These are phyloP conservation scores for Fusarium praegraminearum DNA, from an alignment of 2,329 filamentous ascomycete genomes.

Conservation along the genomic window DNA sequence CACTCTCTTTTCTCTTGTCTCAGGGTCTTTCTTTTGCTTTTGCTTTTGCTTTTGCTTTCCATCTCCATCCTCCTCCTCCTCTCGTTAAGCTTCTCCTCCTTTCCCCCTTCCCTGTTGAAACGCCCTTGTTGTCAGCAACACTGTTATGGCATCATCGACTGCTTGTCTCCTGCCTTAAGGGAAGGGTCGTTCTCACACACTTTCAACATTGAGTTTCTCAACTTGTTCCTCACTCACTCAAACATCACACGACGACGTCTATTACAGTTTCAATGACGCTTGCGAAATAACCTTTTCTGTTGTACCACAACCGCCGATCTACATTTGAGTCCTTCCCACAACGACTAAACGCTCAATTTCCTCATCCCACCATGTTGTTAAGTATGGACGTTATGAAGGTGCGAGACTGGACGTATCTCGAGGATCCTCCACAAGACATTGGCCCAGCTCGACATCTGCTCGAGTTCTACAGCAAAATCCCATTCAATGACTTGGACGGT, in stretches of 20 bases:
- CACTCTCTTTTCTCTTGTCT: conserved; percentile 33
- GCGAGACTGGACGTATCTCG: conserved; percentile 55
- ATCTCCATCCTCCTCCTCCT: conserved; percentile 4
- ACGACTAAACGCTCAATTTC: conserved; percentile 1
- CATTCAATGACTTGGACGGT: conserved; percentile 51
- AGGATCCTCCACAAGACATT: conserved; percentile 54
- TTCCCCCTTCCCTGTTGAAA: conserved; percentile 21
- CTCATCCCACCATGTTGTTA: conserved; percentile 40
- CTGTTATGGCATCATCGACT: conserved; percentile 26
- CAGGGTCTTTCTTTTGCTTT: conserved; percentile 6
- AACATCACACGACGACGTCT: conserved; percentile 12
- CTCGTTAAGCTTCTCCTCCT: conserved; percentile 2
- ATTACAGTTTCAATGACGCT: conserved; percentile 37
- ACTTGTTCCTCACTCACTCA: conserved; percentile 5
- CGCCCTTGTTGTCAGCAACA: conserved; percentile 1
- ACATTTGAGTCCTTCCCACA: conserved; percentile 5
- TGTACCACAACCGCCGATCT: conserved; percentile 11
- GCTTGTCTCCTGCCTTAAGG: conserved; percentile 23
- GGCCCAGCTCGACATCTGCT: conserved; percentile 54
- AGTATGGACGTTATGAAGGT: conserved; percentile 54
- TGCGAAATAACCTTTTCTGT: conserved; percentile 4
- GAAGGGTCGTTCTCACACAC: conserved; percentile 16
- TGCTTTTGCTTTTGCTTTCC: background rate
- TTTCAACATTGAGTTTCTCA: conserved; percentile 12
- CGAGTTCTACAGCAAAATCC: conserved; percentile 55